Evolutionary conservation across 768 basidiomycete species (phyloP).

Genomic region (Pholiota conissans): DNA sequence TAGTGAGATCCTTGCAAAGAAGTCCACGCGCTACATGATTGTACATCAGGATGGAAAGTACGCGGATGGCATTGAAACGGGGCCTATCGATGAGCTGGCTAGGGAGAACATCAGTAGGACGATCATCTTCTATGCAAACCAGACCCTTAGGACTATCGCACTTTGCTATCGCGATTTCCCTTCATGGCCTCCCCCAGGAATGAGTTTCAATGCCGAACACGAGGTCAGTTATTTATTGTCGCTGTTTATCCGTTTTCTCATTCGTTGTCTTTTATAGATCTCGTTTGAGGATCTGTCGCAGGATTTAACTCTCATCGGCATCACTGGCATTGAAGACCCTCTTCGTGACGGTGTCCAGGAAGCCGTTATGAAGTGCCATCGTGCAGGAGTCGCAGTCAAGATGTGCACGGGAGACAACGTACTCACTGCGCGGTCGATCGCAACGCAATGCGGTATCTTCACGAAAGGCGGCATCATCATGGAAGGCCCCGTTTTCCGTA

Average conservation of each 20-base stretch:
- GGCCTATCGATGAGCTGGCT: conserved; percentile 62
- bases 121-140: conserved; percentile 98
- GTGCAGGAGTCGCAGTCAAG: conserved; percentile 90
- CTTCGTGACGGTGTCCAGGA: conserved; percentile 86
- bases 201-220: conserved; percentile 38
- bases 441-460: conserved; percentile 94
- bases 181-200: conserved; percentile 75
- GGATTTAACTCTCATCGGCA: conserved; percentile 82
- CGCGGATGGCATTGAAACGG: conserved; percentile 47
- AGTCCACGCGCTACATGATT: conserved; percentile 72
- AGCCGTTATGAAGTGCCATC: conserved; percentile 84
- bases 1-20: conserved; percentile 86
- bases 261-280: conserved; percentile 40
- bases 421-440: conserved; percentile 94
- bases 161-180: conserved; percentile 89
- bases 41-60: conserved; percentile 42
- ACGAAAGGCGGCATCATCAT: conserved; percentile 93
- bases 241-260: conserved; percentile 10
- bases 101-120: conserved; percentile 86
- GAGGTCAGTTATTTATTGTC: conserved; percentile 42
- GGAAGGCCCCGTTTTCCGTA: conserved; percentile 94
- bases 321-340: conserved; percentile 96
- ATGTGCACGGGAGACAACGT: conserved; percentile 99
- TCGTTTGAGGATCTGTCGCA: conserved; percentile 66
- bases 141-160: conserved; percentile 92